Conservation (phyloP, 176 grass and related monocot species). For the Bothriochloa decipiens region DNA sequence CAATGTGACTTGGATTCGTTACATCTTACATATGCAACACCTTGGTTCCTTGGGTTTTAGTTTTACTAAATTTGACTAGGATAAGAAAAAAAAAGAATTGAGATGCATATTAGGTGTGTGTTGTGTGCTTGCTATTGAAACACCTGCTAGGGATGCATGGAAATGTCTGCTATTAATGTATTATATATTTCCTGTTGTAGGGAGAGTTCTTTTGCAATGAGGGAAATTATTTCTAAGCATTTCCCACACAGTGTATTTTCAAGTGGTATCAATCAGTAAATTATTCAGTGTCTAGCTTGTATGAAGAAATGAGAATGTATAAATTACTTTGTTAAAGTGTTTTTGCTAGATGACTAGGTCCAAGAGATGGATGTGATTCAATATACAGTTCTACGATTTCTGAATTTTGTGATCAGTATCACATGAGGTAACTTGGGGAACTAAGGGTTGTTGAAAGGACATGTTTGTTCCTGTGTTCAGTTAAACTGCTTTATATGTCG, state of each 20-base stretch:
- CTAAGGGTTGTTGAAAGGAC: not conserved
- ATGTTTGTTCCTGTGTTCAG: not conserved
- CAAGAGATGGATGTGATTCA: not conserved
- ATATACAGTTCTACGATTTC: not conserved
- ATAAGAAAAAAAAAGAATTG: not conserved
- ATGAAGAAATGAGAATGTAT: not conserved
- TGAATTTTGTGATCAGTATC: conserved; percentile 17
- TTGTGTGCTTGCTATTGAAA: conserved; percentile 14
- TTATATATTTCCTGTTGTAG: not conserved
- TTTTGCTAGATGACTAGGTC: not conserved
- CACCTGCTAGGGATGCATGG: not conserved
- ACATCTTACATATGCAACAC: not conserved
- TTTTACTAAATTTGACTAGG: conserved; percentile 12
- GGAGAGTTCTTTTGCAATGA: conserved; percentile 20
- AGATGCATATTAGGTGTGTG: conserved; percentile 14
- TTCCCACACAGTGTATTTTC: conserved; percentile 16
- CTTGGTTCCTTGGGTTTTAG: conserved; percentile 16
- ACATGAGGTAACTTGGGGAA: conserved; percentile 6
- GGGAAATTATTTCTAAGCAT: not conserved
- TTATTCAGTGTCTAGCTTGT: conserved; percentile 21
- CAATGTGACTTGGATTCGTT: conserved; percentile 25
- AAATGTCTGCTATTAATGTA: conserved; percentile 30
- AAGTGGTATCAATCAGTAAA: conserved; percentile 15
- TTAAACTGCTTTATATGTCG: not conserved
- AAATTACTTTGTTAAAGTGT: not conserved